phyloP scores from a whole-genome alignment of 805 yeast species.

The Debaryomyces prosopidis region DNA sequence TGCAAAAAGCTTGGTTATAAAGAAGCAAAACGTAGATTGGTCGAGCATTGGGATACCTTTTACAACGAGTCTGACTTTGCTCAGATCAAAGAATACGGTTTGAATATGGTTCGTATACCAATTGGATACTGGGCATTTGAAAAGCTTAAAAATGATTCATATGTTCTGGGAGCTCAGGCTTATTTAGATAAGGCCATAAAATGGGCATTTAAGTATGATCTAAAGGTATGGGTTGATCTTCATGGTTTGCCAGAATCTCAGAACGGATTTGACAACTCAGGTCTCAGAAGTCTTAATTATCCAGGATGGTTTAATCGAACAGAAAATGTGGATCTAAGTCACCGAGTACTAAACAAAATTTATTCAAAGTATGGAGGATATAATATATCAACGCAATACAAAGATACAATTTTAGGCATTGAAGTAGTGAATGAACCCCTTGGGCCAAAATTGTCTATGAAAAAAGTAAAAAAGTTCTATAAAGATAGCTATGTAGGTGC shows the following conservation, averaged over 20 bases:
- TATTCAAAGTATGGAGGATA: slow-evolving; percentile 36
- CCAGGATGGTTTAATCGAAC: slow-evolving; percentile 37
- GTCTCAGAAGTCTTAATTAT: slow-evolving; percentile 49
- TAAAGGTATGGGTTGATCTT: slow-evolving; percentile 72
- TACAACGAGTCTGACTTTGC: slow-evolving; percentile 59
- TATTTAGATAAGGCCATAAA: slow-evolving; percentile 64
- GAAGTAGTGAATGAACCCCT: slow-evolving; percentile 44
- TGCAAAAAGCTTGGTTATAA: slow-evolving; percentile 50
- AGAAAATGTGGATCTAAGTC: slow-evolving; percentile 26
- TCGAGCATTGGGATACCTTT: slow-evolving; percentile 58
- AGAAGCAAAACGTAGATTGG: slow-evolving; percentile 42
- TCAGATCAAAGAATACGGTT: slow-evolving; percentile 51
- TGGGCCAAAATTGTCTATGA: slow-evolving; percentile 22
- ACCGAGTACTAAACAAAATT: slow-evolving; percentile 32
- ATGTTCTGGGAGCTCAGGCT: slow-evolving; percentile 62
- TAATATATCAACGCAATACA: slow-evolving; percentile 16
- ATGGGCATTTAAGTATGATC: slow-evolving; percentile 62
- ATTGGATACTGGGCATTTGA: slow-evolving; percentile 82
- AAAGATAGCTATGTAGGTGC: slow-evolving; percentile 31
- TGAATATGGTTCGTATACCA: slow-evolving; percentile 73
- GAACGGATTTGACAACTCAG: slow-evolving; percentile 84
- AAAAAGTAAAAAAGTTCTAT: slow-evolving; percentile 28
- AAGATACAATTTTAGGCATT: slow-evolving; percentile 39
- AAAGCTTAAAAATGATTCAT: slow-evolving; percentile 52
- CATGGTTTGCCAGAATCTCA: slow-evolving; percentile 87